phyloP scores from a whole-genome alignment of 2,329 filamentous ascomycete genomes.

The Chaetomiaceae sp. region DNA sequence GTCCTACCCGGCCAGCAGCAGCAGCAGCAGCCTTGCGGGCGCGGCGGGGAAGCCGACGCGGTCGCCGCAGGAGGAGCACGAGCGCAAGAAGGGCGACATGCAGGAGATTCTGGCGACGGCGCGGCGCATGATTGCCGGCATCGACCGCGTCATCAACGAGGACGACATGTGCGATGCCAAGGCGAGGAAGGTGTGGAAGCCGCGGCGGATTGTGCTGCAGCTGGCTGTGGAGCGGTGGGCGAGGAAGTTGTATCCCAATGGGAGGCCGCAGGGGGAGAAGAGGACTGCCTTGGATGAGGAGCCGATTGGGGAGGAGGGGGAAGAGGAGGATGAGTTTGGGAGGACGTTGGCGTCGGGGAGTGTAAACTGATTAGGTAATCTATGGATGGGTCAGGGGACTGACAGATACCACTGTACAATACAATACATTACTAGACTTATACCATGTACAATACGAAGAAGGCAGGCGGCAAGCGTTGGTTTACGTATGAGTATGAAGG shows the following conservation, averaged over 20 bases:
- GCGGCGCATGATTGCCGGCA: constrained; percentile 42
- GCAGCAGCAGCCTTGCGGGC: too few species aligned
- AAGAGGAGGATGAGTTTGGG: neutral
- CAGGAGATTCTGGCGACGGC: constrained; percentile 43
- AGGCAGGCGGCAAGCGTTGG: too few species aligned
- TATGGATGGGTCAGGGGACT: neutral
- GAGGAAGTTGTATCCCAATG: constrained; percentile 17
- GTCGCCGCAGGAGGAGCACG: constrained; percentile 26
- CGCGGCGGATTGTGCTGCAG: constrained; percentile 30
- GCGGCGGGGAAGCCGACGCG: constrained; percentile 24
- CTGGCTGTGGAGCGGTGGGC: constrained; percentile 29
- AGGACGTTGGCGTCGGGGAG: neutral
- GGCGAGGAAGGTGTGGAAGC: constrained; percentile 27
- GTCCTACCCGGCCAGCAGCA: constrained; percentile 28
- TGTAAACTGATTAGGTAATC: neutral
- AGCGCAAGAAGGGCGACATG: constrained; percentile 30
- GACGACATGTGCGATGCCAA: constrained; percentile 28
- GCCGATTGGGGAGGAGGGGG: neutral
- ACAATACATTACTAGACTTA: neutral
- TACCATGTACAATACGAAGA: constrained; percentile 4
- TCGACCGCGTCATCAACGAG: constrained; percentile 42
- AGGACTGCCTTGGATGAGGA: neutral
- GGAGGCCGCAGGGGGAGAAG: neutral
- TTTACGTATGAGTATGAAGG: too few species aligned
- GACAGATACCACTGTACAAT: neutral